These are phyloP conservation scores for Fraxinus floribunda DNA, from an alignment of 305 asterid genomes.

Conservation along the genomic window DNA sequence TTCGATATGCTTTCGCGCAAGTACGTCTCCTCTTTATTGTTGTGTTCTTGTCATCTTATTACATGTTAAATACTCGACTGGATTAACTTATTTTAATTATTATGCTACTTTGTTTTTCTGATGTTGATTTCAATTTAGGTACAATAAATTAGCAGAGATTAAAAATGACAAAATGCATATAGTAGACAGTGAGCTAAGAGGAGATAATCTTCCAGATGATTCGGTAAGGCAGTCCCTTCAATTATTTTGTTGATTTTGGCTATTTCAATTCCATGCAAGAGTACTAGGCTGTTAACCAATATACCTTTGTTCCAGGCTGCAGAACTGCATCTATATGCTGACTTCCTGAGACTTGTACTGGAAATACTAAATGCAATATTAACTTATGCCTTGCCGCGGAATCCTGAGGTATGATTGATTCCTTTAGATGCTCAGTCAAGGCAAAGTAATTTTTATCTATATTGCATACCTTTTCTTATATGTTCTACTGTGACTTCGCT, in stretches of 20 bases:
- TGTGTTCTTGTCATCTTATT: not conserved
- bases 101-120: slow-evolving; percentile 16
- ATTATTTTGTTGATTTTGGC: not conserved
- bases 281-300: slow-evolving; percentile 2
- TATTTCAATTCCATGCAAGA: not conserved
- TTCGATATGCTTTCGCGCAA: slow-evolving; percentile 97
- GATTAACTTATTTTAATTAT: slow-evolving; percentile 5
- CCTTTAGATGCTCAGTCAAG: slow-evolving; percentile 11
- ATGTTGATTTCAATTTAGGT: slow-evolving; percentile 44
- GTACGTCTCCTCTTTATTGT: slow-evolving; percentile 47
- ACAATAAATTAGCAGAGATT: slow-evolving; percentile 87
- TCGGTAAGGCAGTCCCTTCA: slow-evolving; percentile 40
- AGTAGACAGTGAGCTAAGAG: slow-evolving; percentile 59
- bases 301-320: slow-evolving; percentile 50
- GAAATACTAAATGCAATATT: slow-evolving; percentile 86
- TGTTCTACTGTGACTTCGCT: slow-evolving; percentile 18
- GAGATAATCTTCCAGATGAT: slow-evolving; percentile 71
- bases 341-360: slow-evolving; percentile 87
- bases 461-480: slow-evolving; percentile 9
- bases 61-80: slow-evolving; percentile 4
- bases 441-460: slow-evolving; percentile 8
- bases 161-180: slow-evolving; percentile 68
- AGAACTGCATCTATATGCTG: slow-evolving; percentile 82
- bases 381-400: slow-evolving; percentile 80
- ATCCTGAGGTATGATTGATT: slow-evolving; percentile 73